Percentiles rank a stretch among this genome's conserved stretches.
Conservation (phyloP, 2,329 filamentous ascomycete species). For the Fusarium caatingaense region DNA sequence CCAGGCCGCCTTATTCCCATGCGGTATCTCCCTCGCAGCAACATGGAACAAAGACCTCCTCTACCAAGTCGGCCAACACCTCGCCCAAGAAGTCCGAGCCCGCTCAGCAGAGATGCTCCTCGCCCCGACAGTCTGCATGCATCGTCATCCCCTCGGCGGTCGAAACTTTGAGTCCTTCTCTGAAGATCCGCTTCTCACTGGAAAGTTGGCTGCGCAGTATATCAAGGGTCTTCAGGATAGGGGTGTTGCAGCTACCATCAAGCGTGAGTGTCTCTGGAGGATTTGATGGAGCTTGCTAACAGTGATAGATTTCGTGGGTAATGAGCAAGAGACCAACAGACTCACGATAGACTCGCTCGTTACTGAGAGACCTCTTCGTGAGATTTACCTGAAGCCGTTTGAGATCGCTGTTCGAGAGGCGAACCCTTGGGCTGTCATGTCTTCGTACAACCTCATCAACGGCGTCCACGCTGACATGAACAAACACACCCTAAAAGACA, state of each 20-base stretch:
- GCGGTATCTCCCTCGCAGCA: slow-evolving; percentile 80
- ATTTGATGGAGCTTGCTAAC: neutral
- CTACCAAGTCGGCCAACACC: slow-evolving; percentile 74
- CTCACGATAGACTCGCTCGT: slow-evolving; percentile 71
- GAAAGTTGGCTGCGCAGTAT: slow-evolving; percentile 77
- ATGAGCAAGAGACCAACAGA: slow-evolving; percentile 73
- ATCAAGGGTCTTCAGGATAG: slow-evolving; percentile 79
- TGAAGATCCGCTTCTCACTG: slow-evolving; percentile 82
- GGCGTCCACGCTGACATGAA: slow-evolving; percentile 69
- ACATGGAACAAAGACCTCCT: slow-evolving; percentile 82
- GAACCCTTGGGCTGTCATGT: slow-evolving; percentile 77
- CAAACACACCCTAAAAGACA: slow-evolving; percentile 63
- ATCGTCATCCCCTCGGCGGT: slow-evolving; percentile 84
- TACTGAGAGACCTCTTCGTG: slow-evolving; percentile 72
- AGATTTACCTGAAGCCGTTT: slow-evolving; percentile 80
- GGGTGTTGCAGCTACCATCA: slow-evolving; percentile 80
- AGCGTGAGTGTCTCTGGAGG: slow-evolving; percentile 63
- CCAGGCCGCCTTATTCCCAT: slow-evolving; percentile 81
- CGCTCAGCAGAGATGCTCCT: slow-evolving; percentile 80
- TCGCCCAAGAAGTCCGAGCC: slow-evolving; percentile 77
- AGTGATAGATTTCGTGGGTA: slow-evolving; percentile 70
- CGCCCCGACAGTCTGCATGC: slow-evolving; percentile 83
- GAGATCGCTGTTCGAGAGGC: slow-evolving; percentile 77
- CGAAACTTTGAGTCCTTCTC: slow-evolving; percentile 90
- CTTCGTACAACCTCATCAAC: slow-evolving; percentile 75